Conservation (phyloP, 2,329 filamentous ascomycete species). For the Aspergillus sp. region DNA sequence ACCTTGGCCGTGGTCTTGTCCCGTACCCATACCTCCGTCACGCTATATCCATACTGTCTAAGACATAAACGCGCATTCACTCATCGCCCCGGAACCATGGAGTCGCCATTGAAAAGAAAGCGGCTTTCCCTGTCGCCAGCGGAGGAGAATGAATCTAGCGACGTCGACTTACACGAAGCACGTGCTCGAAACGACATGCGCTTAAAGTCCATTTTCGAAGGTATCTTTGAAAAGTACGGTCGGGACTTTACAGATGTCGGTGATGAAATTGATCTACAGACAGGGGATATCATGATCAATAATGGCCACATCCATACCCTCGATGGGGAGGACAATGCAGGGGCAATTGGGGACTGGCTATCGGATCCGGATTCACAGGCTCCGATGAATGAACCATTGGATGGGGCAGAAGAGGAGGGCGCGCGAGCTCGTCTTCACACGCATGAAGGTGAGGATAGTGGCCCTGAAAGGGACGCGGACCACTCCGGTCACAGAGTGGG, state of each 20-base stretch:
- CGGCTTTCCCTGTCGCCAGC: slow-evolving; percentile 45
- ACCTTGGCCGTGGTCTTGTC: background rate
- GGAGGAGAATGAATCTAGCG: slow-evolving; percentile 26
- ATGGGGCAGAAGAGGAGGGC: background rate
- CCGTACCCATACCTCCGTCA: background rate
- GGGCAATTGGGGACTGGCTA: slow-evolving; percentile 27
- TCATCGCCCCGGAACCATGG: slow-evolving; percentile 20
- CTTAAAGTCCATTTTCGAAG: slow-evolving; percentile 80
- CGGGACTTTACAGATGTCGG: slow-evolving; percentile 79
- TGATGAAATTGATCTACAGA: slow-evolving; percentile 84
- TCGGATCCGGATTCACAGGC: background rate
- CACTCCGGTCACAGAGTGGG: slow-evolving; percentile 7
- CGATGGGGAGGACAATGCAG: slow-evolving; percentile 56
- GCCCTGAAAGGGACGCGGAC: slow-evolving; percentile 2
- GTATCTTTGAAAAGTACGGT: slow-evolving; percentile 85
- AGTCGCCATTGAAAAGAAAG: slow-evolving; percentile 55
- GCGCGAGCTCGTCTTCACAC: slow-evolving; percentile 1
- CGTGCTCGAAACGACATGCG: slow-evolving; percentile 67
- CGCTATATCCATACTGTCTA: background rate
- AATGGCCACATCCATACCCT: slow-evolving; percentile 77
- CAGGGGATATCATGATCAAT: slow-evolving; percentile 80
- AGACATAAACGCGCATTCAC: background rate
- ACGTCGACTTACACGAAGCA: slow-evolving; percentile 60
- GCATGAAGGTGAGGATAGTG: slow-evolving; percentile 3
- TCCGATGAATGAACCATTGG: slow-evolving; percentile 2